A percentile compares a stretch with the other conserved stretches of the same genome.
phyloP scores from a whole-genome alignment of 179 eudicot species.

The Actinidia chinensis region DNA sequence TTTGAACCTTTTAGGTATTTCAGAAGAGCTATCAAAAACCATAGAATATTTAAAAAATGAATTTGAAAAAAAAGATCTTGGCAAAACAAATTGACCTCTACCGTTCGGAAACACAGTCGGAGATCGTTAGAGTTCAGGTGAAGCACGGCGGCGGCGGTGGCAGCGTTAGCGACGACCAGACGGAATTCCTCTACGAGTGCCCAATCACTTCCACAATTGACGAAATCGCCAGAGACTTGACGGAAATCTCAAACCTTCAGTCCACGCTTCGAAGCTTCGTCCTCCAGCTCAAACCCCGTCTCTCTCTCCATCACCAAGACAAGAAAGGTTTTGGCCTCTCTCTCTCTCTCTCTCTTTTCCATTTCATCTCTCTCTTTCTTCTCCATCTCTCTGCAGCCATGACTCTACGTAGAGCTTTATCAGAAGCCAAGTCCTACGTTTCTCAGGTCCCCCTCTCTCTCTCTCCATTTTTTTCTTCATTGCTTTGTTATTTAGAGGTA shows the following conservation, averaged over 20 bases:
- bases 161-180: neutral
- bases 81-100: neutral
- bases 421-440: conserved; percentile 14
- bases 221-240: conserved; percentile 9
- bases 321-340: neutral
- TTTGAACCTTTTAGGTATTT: neutral
- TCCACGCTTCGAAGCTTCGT: neutral
- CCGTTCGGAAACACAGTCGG: neutral
- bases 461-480: neutral
- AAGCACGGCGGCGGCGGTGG: neutral
- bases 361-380: neutral
- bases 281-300: conserved; percentile 2
- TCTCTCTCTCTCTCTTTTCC: too few species aligned
- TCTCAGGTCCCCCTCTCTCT: neutral
- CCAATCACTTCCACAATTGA: conserved; percentile 1
- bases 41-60: neutral
- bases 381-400: conserved; percentile 1
- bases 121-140: conserved; percentile 17
- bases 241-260: conserved; percentile 10
- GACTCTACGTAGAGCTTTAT: conserved; percentile 11
- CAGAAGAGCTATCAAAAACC: conserved; percentile 1
- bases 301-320: conserved; percentile 2
- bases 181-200: conserved; percentile 10
- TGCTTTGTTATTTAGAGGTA: too few species aligned
- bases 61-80: conserved; percentile 6